Conservation (phyloP, 345 rosid genomes). For the Brassica cretica region DNA sequence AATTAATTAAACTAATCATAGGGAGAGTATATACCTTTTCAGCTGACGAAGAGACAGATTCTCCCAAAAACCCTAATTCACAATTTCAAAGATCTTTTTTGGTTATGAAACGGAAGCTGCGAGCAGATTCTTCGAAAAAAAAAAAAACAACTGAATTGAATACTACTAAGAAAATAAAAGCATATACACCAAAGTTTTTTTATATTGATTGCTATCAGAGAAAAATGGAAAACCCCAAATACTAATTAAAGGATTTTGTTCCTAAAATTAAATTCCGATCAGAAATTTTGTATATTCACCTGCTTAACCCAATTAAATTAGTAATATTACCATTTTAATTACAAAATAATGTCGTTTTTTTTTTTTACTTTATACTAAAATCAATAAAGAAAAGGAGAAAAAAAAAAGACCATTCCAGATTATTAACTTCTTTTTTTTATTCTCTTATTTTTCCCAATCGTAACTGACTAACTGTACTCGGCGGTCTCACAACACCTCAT, state of each 20-base stretch:
- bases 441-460: not conserved
- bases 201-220: not conserved
- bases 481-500: too few species aligned
- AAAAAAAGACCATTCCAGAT: not conserved
- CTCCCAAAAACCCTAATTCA: constrained; percentile 29
- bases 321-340: not conserved
- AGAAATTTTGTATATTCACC: not conserved
- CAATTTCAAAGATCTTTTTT: constrained; percentile 4
- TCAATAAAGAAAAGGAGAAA: not conserved
- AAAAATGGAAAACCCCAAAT: not conserved
- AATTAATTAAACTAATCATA: not conserved
- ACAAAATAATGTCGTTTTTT: not conserved
- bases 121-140: not conserved
- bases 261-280: not conserved
- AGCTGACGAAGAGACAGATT: constrained; percentile 23
- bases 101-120: constrained; percentile 12
- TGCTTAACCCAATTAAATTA: not conserved
- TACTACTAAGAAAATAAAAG: not conserved
- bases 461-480: not conserved
- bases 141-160: not conserved
- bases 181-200: not conserved
- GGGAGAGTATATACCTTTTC: constrained; percentile 7
- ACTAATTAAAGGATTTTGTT: not conserved
- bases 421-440: not conserved
- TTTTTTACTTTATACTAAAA: not conserved